Evolutionary conservation across 371 early-diverging fungal genomes (phyloP).

Genomic region (Mortierella sp.): DNA sequence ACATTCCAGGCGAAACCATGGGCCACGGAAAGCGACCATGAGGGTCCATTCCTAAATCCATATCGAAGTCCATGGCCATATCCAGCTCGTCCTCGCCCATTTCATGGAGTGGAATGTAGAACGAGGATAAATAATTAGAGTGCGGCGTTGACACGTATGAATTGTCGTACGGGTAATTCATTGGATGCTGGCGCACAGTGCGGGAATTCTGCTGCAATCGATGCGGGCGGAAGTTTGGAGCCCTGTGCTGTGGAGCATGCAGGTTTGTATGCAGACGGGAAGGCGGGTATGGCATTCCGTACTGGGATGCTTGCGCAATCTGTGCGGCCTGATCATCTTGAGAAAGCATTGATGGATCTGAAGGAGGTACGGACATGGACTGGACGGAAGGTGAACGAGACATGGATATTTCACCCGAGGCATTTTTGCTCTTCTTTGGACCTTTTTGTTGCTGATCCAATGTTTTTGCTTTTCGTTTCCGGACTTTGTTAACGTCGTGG

Average conservation of each 20-base stretch:
- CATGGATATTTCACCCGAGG: not conserved
- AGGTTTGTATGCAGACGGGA: not conserved
- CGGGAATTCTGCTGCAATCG: conserved; percentile 24
- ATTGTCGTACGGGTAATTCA: conserved; percentile 21
- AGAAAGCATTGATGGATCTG: not conserved
- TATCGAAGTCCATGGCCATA: conserved; percentile 49
- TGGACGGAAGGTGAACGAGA: conserved; percentile 29
- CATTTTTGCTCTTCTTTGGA: conserved; percentile 24
- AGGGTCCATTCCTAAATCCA: conserved; percentile 36
- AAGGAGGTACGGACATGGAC: conserved; percentile 7
- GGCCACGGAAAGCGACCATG: conserved; percentile 31
- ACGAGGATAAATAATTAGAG: conserved; percentile 29
- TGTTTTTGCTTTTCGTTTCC: conserved; percentile 45
- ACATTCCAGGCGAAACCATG: conserved; percentile 18
- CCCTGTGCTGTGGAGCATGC: conserved; percentile 24
- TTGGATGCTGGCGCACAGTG: conserved; percentile 19
- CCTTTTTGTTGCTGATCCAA: conserved; percentile 24
- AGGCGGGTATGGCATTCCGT: conserved; percentile 12
- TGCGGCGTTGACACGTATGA: conserved; percentile 28
- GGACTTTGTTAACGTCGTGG: conserved; percentile 54
- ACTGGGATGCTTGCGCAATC: not conserved
- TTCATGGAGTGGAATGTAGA: conserved; percentile 49
- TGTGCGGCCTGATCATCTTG: conserved; percentile 16
- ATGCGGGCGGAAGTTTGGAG: conserved; percentile 9
- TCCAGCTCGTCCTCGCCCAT: conserved; percentile 48